A percentile compares a stretch with the other conserved stretches of the same genome.
phyloP scores from a whole-genome alignment of 2,329 filamentous ascomycete genomes.

The Botrytis byssoidea region DNA sequence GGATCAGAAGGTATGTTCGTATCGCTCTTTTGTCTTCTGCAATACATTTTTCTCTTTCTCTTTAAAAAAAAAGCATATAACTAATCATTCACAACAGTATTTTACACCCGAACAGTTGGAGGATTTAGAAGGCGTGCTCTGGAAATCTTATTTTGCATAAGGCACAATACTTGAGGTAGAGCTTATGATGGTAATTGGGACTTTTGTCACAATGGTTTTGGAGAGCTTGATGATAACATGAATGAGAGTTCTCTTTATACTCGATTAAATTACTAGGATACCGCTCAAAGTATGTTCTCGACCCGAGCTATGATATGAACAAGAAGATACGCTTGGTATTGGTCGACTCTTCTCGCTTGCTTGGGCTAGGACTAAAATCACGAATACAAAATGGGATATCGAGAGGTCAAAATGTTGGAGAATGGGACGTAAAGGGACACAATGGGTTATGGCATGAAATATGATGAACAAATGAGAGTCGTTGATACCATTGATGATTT shows the following conservation, averaged over 20 bases:
- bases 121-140: conserved; percentile 91
- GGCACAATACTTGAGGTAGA: background rate
- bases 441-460: background rate
- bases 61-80: background rate
- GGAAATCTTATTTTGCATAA: conserved; percentile 95
- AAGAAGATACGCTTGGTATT: background rate
- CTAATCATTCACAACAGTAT: conserved; percentile 48
- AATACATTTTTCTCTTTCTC: background rate
- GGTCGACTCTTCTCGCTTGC: background rate
- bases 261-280: background rate
- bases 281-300: background rate
- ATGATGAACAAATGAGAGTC: background rate
- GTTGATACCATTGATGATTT: background rate
- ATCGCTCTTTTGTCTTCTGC: background rate
- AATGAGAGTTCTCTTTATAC: background rate
- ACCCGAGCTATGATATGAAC: background rate
- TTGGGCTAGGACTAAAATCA: background rate
- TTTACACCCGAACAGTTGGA: conserved; percentile 93
- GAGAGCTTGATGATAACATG: conserved; percentile 6
- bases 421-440: background rate
- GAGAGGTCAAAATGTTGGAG: background rate
- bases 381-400: background rate
- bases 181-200: background rate
- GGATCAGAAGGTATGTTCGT: conserved; percentile 81
- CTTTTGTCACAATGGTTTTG: background rate